Evolutionary conservation across 345 rosid genomes (phyloP).

Genomic region (Eucalyptus decipiens): DNA sequence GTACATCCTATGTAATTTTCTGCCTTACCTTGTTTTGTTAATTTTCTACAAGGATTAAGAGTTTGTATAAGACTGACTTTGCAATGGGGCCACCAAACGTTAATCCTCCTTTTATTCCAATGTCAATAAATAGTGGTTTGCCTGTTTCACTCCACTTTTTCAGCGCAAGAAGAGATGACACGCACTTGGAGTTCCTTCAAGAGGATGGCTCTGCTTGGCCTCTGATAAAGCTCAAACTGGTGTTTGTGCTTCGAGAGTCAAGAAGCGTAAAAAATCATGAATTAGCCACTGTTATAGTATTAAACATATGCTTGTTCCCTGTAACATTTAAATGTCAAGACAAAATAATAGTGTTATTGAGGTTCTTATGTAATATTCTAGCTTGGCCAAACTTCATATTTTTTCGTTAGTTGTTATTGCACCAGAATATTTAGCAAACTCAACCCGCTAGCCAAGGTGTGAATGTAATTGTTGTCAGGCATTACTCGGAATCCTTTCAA

Average conservation of each 20-base stretch:
- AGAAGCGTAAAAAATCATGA: not conserved
- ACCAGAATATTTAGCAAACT: not conserved
- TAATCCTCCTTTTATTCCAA: not conserved
- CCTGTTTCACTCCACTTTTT: not conserved
- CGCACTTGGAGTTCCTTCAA: not conserved
- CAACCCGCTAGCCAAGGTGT: not conserved
- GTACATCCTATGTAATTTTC: too few species aligned
- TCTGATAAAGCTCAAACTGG: not conserved
- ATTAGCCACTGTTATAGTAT: not conserved
- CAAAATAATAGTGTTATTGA: not conserved
- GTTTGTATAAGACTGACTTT: not conserved
- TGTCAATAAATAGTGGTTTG: not conserved
- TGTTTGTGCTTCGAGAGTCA: not conserved
- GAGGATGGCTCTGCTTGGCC: not conserved
- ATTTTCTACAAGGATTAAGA: too few species aligned
- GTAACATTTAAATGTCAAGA: not conserved
- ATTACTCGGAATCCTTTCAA: not conserved
- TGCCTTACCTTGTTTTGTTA: too few species aligned
- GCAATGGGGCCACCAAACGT: not conserved
- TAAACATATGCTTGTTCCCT: not conserved
- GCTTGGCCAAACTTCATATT: not conserved
- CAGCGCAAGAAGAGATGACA: not conserved
- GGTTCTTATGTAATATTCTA: not conserved
- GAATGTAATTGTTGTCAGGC: not conserved
- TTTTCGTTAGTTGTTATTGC: too few species aligned